Percentiles rank a stretch among this genome's conserved stretches.
Conservation (phyloP, 2,329 filamentous ascomycete genomes). For the Escovopsis sp. region DNA sequence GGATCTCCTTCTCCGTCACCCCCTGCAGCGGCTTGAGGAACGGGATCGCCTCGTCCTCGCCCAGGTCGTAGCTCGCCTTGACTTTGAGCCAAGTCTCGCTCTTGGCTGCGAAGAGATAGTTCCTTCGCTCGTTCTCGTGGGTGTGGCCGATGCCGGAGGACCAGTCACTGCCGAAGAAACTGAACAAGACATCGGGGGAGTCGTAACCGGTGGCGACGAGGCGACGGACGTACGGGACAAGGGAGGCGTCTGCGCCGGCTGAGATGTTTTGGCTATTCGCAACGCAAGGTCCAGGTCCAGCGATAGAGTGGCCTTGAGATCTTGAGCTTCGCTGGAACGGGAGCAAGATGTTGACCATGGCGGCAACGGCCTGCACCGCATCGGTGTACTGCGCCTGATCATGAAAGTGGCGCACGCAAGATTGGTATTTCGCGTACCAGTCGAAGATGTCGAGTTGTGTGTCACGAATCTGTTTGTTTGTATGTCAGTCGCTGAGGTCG, state of each 20-base stretch:
- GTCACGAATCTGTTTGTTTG: conserved; percentile 28
- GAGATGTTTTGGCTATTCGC: too few species aligned
- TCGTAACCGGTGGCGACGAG: conserved; percentile 89
- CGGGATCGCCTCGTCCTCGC: conserved; percentile 67
- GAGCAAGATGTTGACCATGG: conserved; percentile 81
- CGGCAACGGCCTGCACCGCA: conserved; percentile 74
- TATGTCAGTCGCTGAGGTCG: too few species aligned
- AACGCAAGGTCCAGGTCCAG: too few species aligned
- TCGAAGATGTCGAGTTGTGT: conserved; percentile 65
- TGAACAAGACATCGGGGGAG: conserved; percentile 70
- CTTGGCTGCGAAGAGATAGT: conserved; percentile 92
- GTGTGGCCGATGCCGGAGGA: conserved; percentile 61
- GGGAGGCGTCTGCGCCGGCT: conserved; percentile 13
- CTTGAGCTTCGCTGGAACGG: conserved; percentile 57
- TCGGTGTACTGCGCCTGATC: conserved; percentile 76
- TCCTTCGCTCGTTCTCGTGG: conserved; percentile 79
- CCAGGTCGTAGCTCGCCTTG: conserved; percentile 83
- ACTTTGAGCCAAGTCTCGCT: conserved; percentile 80
- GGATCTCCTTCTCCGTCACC: conserved; percentile 65
- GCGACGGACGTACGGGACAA: conserved; percentile 81
- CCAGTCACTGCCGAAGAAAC: conserved; percentile 97
- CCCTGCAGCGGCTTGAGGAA: conserved; percentile 74
- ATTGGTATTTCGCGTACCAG: conserved; percentile 86
- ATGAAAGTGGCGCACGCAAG: conserved; percentile 80
- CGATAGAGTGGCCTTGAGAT: conserved; percentile 7